A percentile compares a stretch with the other conserved stretches of the same genome.
Conservation (phyloP, 2,329 filamentous ascomycete genomes). For the Colletotrichum sansevieriae region DNA sequence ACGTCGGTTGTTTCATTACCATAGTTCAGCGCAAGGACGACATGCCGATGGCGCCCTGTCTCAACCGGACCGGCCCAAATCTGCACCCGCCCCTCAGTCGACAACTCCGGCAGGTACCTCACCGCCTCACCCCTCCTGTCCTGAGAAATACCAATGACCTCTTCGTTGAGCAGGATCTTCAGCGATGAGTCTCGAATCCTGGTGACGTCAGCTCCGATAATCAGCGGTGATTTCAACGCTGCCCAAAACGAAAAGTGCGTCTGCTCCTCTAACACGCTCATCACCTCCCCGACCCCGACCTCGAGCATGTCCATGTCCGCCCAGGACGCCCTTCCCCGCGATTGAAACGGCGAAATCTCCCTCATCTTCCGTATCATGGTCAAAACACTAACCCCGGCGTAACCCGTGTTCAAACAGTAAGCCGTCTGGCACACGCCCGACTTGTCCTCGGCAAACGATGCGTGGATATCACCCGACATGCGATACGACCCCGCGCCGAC, state of each 20-base stretch:
- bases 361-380: constrained; percentile 52
- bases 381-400: constrained; percentile 49
- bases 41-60: constrained; percentile 26
- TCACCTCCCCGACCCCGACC: constrained; percentile 51
- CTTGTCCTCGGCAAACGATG: constrained; percentile 46
- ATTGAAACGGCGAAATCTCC: constrained; percentile 49
- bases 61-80: constrained; percentile 47
- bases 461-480: constrained; percentile 51
- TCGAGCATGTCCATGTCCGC: constrained; percentile 59
- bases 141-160: constrained; percentile 51
- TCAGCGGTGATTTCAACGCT: constrained; percentile 59
- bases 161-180: constrained; percentile 42
- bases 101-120: constrained; percentile 43
- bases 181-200: constrained; percentile 44
- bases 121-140: constrained; percentile 48
- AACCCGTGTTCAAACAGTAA: constrained; percentile 52
- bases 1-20: constrained; percentile 32
- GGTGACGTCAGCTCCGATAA: constrained; percentile 56
- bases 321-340: constrained; percentile 46
- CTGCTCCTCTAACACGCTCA: constrained; percentile 50
- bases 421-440: constrained; percentile 48
- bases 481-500: constrained; percentile 49
- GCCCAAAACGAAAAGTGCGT: constrained; percentile 62
- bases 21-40: constrained; percentile 43
- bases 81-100: constrained; percentile 46